Percentiles rank a stretch among this genome's conserved stretches.
Conservation (phyloP, 306 rosid species). For the Lupinus albus region DNA sequence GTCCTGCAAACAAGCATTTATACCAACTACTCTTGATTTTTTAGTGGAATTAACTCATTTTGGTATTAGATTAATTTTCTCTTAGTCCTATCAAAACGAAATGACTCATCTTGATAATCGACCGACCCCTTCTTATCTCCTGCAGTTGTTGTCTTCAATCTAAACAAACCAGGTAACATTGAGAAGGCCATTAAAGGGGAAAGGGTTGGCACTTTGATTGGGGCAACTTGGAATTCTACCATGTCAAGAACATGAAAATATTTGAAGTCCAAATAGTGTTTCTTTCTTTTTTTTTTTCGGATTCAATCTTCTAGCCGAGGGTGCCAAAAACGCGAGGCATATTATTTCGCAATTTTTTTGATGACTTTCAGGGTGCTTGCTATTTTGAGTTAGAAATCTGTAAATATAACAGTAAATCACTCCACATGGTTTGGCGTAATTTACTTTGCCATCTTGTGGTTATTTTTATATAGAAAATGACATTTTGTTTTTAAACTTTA, state of each 20-base stretch:
- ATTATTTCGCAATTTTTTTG: slow-evolving; percentile 32
- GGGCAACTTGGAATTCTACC: slow-evolving; percentile 57
- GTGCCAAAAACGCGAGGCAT: slow-evolving; percentile 31
- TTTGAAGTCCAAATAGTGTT: slow-evolving; percentile 27
- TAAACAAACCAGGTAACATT: slow-evolving; percentile 84
- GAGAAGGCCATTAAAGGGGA: slow-evolving; percentile 83
- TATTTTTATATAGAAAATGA: not conserved
- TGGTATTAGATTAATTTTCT: slow-evolving; percentile 13
- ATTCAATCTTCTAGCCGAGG: slow-evolving; percentile 36
- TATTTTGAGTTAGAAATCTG: slow-evolving; percentile 28
- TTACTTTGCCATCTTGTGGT: slow-evolving; percentile 27
- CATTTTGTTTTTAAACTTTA: slow-evolving; percentile 9
- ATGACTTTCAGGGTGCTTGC: slow-evolving; percentile 20
- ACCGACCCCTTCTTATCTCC: slow-evolving; percentile 19
- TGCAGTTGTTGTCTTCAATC: slow-evolving; percentile 93
- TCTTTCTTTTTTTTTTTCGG: slow-evolving; percentile 35
- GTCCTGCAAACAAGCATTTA: slow-evolving; percentile 35
- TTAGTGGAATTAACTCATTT: slow-evolving; percentile 10
- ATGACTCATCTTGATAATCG: slow-evolving; percentile 27
- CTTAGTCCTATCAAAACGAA: slow-evolving; percentile 9
- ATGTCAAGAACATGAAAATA: slow-evolving; percentile 54
- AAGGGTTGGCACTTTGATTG: slow-evolving; percentile 89
- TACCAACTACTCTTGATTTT: not conserved
- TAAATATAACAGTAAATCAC: slow-evolving; percentile 38
- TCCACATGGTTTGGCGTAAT: slow-evolving; percentile 32